Conservation (phyloP, 2,329 filamentous ascomycete species). For the Aspergillus pseudoglaucus region DNA sequence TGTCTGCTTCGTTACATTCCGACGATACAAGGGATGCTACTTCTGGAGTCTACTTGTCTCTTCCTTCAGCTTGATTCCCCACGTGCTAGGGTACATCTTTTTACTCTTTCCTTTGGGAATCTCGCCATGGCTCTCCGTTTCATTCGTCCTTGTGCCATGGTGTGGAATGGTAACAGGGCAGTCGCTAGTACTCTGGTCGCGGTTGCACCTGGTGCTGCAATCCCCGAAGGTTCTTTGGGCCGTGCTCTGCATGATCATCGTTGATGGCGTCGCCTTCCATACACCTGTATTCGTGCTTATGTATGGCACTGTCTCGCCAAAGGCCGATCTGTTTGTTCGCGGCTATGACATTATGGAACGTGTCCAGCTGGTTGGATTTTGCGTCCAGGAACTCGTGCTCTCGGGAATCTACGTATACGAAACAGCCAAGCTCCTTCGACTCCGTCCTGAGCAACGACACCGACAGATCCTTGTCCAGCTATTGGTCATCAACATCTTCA, state of each 20-base stretch:
- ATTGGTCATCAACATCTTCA: conserved; percentile 46
- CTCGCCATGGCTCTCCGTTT: conserved; percentile 27
- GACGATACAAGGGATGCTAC: conserved; percentile 36
- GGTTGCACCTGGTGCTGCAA: conserved; percentile 38
- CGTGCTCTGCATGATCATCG: conserved; percentile 40
- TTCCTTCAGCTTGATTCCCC: conserved; percentile 33
- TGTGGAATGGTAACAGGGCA: conserved; percentile 40
- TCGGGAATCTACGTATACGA: conserved; percentile 47
- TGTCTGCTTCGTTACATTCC: conserved; percentile 41
- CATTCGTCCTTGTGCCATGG: conserved; percentile 36
- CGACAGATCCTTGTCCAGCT: conserved; percentile 32
- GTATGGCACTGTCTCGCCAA: conserved; percentile 26
- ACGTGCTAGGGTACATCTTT: conserved; percentile 37
- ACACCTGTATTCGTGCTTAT: conserved; percentile 35
- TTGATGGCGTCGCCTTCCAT: conserved; percentile 35
- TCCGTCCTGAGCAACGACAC: conserved; percentile 13
- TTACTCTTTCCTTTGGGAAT: conserved; percentile 33
- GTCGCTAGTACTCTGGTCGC: conserved; percentile 41
- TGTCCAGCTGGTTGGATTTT: conserved; percentile 48
- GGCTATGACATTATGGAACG: conserved; percentile 43
- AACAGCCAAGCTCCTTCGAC: conserved; percentile 29
- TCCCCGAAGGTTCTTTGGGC: conserved; percentile 27
- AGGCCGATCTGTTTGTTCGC: conserved; percentile 13
- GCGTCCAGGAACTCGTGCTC: conserved; percentile 47
- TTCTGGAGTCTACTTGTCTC: conserved; percentile 43